Conservation (phyloP, 495 filamentous ascomycete species). For the Trichocladium antarcticum region DNA sequence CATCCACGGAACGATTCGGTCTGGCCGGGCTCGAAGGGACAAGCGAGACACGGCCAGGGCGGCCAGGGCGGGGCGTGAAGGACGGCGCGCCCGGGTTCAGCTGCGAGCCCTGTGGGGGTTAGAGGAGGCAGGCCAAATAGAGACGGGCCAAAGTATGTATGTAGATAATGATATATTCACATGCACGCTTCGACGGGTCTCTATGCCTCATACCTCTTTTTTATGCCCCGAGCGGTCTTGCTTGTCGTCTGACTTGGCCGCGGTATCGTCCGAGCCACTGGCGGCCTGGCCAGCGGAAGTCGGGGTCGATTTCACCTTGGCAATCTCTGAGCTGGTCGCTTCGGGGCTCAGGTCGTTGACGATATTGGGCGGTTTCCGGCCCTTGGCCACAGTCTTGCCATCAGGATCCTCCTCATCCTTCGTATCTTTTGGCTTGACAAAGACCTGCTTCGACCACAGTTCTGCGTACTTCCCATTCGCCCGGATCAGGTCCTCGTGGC, state of each 20-base stretch:
- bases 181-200: slow-evolving; percentile 28
- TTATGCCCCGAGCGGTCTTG: slow-evolving; percentile 25
- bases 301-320: slow-evolving; percentile 23
- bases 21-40: slow-evolving; percentile 6
- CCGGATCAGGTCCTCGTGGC: slow-evolving; percentile 48
- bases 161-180: slow-evolving; percentile 18
- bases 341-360: slow-evolving; percentile 33
- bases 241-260: slow-evolving; percentile 8
- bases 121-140: slow-evolving; percentile 21
- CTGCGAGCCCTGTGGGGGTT: slow-evolving; percentile 33
- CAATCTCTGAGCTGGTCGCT: slow-evolving; percentile 25
- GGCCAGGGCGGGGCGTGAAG: slow-evolving; percentile 38
- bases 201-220: slow-evolving; percentile 39
- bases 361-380: slow-evolving; percentile 23
- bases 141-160: slow-evolving; percentile 33
- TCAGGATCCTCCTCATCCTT: slow-evolving; percentile 27
- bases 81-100: slow-evolving; percentile 46
- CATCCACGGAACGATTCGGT: slow-evolving; percentile 2
- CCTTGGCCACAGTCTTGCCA: slow-evolving; percentile 16
- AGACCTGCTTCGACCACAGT: slow-evolving; percentile 51
- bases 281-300: not conserved
- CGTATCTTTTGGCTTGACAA: slow-evolving; percentile 40
- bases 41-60: not conserved
- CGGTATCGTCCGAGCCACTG: not conserved
- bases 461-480: slow-evolving; percentile 49